Evolutionary conservation across 2,329 filamentous ascomycete species (phyloP), one percentile per base, ranked within the genome.

Genomic region (Chrysoporthe austroafricana): DNA sequence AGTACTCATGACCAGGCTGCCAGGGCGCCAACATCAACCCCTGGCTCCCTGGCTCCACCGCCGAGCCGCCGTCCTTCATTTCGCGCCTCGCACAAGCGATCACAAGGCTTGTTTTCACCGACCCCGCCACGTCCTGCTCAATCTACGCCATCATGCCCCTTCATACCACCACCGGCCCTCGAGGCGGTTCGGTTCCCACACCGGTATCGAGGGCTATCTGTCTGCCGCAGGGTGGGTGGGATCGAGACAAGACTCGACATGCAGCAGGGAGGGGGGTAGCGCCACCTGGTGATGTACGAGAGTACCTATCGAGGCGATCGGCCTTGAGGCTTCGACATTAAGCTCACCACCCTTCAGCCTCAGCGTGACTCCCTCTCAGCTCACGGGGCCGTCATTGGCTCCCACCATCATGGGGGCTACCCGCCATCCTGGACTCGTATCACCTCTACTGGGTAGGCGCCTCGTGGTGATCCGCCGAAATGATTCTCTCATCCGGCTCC

Each of bases 31-130:
- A 7, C 3, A 14, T 1, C 1, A 26, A 4, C 50, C 50, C 50
- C 26, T 26, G 26, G 26, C 26, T 26, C 26, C 48, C 21, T 52
- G 21, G 34, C 18, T 58, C 54, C 36, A 42, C 8, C 16, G 34
- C 56, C 34, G 21, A 54, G 56, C 34, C n/a, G 39, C 13, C n/a
- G 32, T 42, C 59, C 42, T 61, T 61, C 59, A 61, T 61, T 61
- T 61, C 42, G 42, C 59, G 43, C 43, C 59, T 8, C 36, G 59
- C 59, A 36, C 59, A 61, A 61, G 58, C 39, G 58, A 61, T 18
- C 42, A 18, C 39, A 44, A n/a, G 48, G 21, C 26, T 57, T 57
- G 52, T 63, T 36, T 42, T 46, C 62, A 42, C 54, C 32, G 21
- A 34, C 54, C 36, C 46, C 43, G 34, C 32, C 34, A 57, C 54